Conservation (phyloP, 2,329 filamentous ascomycete species). For the Knufia petricola region DNA sequence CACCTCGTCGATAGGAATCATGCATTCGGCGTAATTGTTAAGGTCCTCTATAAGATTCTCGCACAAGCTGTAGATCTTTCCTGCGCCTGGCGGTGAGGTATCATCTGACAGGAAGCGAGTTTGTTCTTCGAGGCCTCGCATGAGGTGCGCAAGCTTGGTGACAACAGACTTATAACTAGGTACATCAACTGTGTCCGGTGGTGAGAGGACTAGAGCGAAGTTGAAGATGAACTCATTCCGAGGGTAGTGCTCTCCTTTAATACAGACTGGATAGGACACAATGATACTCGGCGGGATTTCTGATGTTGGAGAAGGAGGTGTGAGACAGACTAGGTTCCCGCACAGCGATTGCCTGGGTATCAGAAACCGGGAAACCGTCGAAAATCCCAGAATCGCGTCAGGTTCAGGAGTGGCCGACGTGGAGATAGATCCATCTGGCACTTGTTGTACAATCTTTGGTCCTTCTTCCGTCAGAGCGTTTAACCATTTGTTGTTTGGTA, state of each 20-base stretch:
- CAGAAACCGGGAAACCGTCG: conserved; percentile 79
- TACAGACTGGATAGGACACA: conserved; percentile 80
- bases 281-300: conserved; percentile 59
- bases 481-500: not conserved
- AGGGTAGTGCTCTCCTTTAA: conserved; percentile 70
- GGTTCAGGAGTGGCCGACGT: conserved; percentile 27
- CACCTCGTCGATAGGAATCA: conserved; percentile 95
- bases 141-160: conserved; percentile 70
- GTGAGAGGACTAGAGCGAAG: conserved; percentile 73
- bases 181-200: conserved; percentile 46
- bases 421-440: conserved; percentile 50
- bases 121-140: conserved; percentile 87
- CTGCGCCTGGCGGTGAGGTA: conserved; percentile 35
- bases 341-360: conserved; percentile 93
- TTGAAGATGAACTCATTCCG: conserved; percentile 99
- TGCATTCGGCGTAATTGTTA: conserved; percentile 96
- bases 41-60: conserved; percentile 84
- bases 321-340: conserved; percentile 62
- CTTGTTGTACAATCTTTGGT: conserved; percentile 55
- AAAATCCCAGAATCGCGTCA: conserved; percentile 68
- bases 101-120: conserved; percentile 60
- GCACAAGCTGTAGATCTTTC: conserved; percentile 59
- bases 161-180: conserved; percentile 77
- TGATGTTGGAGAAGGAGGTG: conserved; percentile 33
- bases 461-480: conserved; percentile 32